Percentiles rank a stretch among this genome's conserved stretches.
Conservation (phyloP, 108 stramenopile genomes). For the Phaeodactylum tricornutum region DNA sequence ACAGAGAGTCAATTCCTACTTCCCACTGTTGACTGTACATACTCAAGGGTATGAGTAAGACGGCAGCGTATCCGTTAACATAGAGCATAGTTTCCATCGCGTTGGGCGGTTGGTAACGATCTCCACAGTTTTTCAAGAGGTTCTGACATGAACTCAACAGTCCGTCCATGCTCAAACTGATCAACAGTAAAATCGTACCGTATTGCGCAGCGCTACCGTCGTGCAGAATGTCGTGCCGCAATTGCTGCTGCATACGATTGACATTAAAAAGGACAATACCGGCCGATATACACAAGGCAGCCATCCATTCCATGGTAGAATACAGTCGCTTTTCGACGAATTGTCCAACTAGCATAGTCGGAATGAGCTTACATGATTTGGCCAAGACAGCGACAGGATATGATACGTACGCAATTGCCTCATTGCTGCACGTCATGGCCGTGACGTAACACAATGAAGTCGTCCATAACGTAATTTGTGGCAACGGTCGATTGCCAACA, state of each 20-base stretch:
- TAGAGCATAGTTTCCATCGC: constrained; percentile 79
- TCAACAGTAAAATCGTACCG: constrained; percentile 48
- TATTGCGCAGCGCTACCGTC: constrained; percentile 19
- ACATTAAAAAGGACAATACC: constrained; percentile 74
- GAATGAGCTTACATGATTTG: constrained; percentile 91
- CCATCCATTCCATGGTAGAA: constrained; percentile 53
- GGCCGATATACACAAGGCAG: constrained; percentile 55
- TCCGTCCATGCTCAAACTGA: constrained; percentile 69
- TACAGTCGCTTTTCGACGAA: constrained; percentile 48
- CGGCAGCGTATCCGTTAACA: constrained; percentile 58
- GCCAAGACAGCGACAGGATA: constrained; percentile 90
- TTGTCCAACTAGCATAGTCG: constrained; percentile 80
- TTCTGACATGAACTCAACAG: constrained; percentile 67
- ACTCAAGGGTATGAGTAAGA: constrained; percentile 59
- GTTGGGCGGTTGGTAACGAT: constrained; percentile 25
- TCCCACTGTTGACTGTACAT: constrained; percentile 47
- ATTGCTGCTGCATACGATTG: constrained; percentile 35
- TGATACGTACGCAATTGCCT: constrained; percentile 70
- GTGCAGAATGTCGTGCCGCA: neutral
- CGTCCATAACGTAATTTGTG: constrained; percentile 1
- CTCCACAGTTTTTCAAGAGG: constrained; percentile 29
- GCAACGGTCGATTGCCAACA: too few species aligned
- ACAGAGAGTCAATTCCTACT: constrained; percentile 16
- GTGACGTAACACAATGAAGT: constrained; percentile 52
- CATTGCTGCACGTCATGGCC: constrained; percentile 75